Evolutionary conservation across 805 yeast genomes (phyloP).

Genomic region (Schwanniomyces sp.): DNA sequence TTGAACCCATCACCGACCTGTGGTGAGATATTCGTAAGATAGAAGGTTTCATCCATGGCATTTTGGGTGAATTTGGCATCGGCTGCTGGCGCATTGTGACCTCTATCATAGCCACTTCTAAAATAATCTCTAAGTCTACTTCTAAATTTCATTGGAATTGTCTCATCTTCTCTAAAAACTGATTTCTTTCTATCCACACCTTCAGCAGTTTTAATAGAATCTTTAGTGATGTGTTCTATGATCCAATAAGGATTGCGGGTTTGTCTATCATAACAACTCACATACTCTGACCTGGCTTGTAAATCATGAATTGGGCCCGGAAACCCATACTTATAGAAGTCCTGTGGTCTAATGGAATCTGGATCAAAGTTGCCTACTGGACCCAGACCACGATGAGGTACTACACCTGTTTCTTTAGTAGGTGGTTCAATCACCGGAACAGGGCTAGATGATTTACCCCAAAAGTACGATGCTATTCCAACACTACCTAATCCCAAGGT

Average conservation of each 20-base stretch:
- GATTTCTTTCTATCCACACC: slow-evolving; percentile 78
- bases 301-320: slow-evolving; percentile 95
- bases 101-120: slow-evolving; percentile 94
- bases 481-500: slow-evolving; percentile 37
- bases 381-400: neutral
- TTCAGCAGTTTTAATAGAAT: slow-evolving; percentile 51
- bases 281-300: slow-evolving; percentile 68
- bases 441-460: slow-evolving; percentile 31
- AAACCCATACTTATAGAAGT: slow-evolving; percentile 85
- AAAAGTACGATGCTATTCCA: slow-evolving; percentile 40
- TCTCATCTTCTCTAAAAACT: slow-evolving; percentile 83
- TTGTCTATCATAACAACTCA: slow-evolving; percentile 82
- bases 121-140: slow-evolving; percentile 82
- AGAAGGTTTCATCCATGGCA: slow-evolving; percentile 96
- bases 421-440: slow-evolving; percentile 10
- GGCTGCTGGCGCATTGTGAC: slow-evolving; percentile 98
- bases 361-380: slow-evolving; percentile 23
- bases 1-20: slow-evolving; percentile 98
- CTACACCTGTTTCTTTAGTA: slow-evolving; percentile 2
- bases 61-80: slow-evolving; percentile 86
- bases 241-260: slow-evolving; percentile 85
- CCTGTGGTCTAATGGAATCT: slow-evolving; percentile 63
- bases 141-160: slow-evolving; percentile 73
- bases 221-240: slow-evolving; percentile 86
- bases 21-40: slow-evolving; percentile 87